These are phyloP conservation scores for Rubia yunnanensis DNA, from an alignment of 257 asterid species.

Conservation along the genomic window DNA sequence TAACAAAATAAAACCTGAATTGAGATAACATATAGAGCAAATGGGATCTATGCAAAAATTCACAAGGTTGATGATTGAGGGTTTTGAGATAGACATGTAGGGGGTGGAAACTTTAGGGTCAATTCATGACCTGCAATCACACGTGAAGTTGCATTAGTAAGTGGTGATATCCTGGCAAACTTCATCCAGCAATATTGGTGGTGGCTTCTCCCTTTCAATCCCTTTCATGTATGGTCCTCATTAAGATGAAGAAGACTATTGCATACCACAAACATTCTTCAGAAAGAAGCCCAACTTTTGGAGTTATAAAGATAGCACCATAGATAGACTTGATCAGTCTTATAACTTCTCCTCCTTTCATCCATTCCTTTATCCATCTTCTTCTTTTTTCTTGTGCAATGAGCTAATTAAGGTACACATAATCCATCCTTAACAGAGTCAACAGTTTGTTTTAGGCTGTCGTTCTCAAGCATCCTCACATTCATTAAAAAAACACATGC, in stretches of 20 bases:
- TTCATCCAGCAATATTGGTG: constrained; percentile 10
- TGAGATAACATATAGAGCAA: neutral
- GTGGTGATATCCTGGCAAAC: constrained; percentile 8
- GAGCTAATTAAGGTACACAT: neutral
- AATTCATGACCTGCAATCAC: constrained; percentile 12
- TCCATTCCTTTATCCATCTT: neutral
- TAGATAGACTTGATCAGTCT: too few relatives aligned
- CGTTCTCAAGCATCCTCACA: constrained; percentile 14
- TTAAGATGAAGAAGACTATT: neutral
- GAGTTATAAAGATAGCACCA: constrained; percentile 9
- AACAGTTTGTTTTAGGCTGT: constrained; percentile 11
- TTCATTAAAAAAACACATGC: constrained; percentile 1
- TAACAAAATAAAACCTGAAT: neutral
- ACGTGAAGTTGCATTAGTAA: constrained; percentile 18
- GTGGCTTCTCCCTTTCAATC: constrained; percentile 10
- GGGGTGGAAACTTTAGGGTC: constrained; percentile 10
- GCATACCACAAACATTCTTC: constrained; percentile 4
- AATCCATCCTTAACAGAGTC: neutral
- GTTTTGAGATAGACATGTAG: neutral
- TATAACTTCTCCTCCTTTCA: neutral
- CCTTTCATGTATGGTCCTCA: constrained; percentile 7
- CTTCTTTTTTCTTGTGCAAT: neutral
- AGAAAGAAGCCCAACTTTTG: constrained; percentile 10
- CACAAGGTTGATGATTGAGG: neutral
- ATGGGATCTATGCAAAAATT: constrained; percentile 12